Evolutionary conservation across 2,329 filamentous ascomycete species (phyloP), one percentile per base, ranked within the genome.

Genomic region (Xylariaceae sp.): DNA sequence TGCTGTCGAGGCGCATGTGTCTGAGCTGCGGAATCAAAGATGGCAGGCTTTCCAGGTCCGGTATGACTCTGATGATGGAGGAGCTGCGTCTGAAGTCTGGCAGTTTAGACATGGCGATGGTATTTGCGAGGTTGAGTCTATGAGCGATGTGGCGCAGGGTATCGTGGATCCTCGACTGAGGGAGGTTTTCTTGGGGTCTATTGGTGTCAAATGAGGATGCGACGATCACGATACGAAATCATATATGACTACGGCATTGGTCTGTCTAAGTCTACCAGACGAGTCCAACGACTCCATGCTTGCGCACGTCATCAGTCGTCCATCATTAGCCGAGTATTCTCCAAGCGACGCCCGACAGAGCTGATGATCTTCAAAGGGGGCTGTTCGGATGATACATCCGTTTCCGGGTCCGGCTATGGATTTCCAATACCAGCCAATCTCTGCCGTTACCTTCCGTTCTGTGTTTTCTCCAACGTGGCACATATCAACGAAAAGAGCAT

Each of bases 1-100:
- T 6, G 59, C 60, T 1, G 58, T 66, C 9, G 60, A 63, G 42
- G 55, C 62, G 8, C 65, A 66, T 17, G 57, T 66, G 2, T 9
- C 47, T 9, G 62, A 67, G 48, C 44, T 66, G 11, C 51, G 65
- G 18, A 60, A 47, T 17, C 64, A 67, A 30, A 61, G 53, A 30
- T 67, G 66, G 64, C 65, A 66, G 55, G 66, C 65, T 7, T 67
- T 68, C 37, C 64, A 68, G 59, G 48, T 67, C 9, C 55, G 66
- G 37, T 67, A 62, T 18, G 65, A 67, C 18, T 62, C 54, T 13
- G 62, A 61, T 3, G 63, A 64, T 45, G 50, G 15, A n/a, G 53
- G 37, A 0, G 39, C 8, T 11, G 52, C 23, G 4, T 51, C 50
- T 23, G 56, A 54, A 34, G 37, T 45, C 11, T 64, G 65, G 65